Evolutionary conservation across 108 stramenopile species (phyloP).

Genomic region (Nitzschia sp.): DNA sequence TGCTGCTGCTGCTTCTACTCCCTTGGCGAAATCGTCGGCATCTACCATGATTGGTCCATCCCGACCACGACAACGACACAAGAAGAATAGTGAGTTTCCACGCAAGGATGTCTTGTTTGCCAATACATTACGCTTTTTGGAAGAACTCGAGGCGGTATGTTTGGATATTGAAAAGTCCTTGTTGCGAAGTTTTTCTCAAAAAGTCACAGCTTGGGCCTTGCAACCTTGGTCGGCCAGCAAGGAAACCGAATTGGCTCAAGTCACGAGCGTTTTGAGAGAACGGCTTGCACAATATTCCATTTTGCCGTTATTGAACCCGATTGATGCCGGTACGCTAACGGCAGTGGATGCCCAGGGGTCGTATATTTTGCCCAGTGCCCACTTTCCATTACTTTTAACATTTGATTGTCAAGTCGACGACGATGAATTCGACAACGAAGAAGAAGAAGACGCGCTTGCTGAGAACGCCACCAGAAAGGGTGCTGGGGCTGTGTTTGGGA

Average conservation of each 20-base stretch:
- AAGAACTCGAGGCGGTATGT: constrained; percentile 69
- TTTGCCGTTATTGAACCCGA: constrained; percentile 66
- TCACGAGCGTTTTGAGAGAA: constrained; percentile 66
- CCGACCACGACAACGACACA: background rate
- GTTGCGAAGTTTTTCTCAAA: constrained; percentile 71
- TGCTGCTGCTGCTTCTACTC: background rate
- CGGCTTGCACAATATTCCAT: constrained; percentile 40
- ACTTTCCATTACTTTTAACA: constrained; percentile 82
- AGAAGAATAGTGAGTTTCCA: no score
- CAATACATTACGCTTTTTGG: constrained; percentile 65
- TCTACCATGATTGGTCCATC: background rate
- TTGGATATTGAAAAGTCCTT: constrained; percentile 68
- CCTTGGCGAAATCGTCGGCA: background rate
- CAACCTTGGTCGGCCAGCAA: constrained; percentile 80
- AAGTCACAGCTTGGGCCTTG: constrained; percentile 82
- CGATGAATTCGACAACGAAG: constrained; percentile 11
- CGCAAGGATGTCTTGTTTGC: constrained; percentile 43
- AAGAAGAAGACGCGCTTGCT: background rate
- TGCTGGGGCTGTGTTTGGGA: constrained; percentile 11
- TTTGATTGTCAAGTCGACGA: constrained; percentile 67
- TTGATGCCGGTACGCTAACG: constrained; percentile 64
- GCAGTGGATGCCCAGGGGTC: constrained; percentile 69
- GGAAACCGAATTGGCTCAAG: constrained; percentile 64
- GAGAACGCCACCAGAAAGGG: background rate
- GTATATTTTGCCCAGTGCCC: constrained; percentile 86